Evolutionary conservation across 108 stramenopile genomes (phyloP).

Genomic region (Hondaea fermentalgiana): DNA sequence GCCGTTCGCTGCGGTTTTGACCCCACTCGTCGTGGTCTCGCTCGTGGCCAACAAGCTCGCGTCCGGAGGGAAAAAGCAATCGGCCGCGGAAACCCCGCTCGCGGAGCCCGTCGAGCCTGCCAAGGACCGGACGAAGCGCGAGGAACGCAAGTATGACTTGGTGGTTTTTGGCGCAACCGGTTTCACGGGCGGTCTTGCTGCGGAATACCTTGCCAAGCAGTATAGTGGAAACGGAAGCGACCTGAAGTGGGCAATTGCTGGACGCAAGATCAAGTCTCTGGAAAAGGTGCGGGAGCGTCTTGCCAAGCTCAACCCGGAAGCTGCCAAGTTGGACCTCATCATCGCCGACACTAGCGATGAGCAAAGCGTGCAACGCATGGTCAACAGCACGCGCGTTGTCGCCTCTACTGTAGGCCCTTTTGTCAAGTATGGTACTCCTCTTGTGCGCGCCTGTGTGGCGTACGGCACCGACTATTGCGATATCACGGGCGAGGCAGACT

Average conservation of each 20-base stretch:
- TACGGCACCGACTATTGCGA: constrained; percentile 77
- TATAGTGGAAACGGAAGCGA: not conserved
- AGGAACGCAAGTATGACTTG: constrained; percentile 43
- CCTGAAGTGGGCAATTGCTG: constrained; percentile 63
- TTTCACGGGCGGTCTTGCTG: constrained; percentile 72
- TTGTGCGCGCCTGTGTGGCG: constrained; percentile 69
- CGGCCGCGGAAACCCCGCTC: not conserved
- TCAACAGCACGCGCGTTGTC: constrained; percentile 59
- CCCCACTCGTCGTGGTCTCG: not conserved
- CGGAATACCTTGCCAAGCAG: constrained; percentile 9
- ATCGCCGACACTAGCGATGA: constrained; percentile 40
- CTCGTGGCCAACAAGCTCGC: not conserved
- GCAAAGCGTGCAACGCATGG: constrained; percentile 55
- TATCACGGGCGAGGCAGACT: constrained; percentile 79
- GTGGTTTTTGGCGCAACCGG: constrained; percentile 74
- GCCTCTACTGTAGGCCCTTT: constrained; percentile 80
- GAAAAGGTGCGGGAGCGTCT: not conserved
- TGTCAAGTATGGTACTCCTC: constrained; percentile 48
- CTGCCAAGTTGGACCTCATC: constrained; percentile 23
- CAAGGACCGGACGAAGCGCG: not conserved
- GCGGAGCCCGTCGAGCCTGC: not conserved
- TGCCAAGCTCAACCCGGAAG: constrained; percentile 32
- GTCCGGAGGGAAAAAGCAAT: not conserved
- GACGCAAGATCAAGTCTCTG: constrained; percentile 21
- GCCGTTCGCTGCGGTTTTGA: not conserved